Evolutionary conservation across 495 filamentous ascomycete genomes (phyloP), one percentile per base, ranked within the genome.

Genomic region (Xylaria venustula): DNA sequence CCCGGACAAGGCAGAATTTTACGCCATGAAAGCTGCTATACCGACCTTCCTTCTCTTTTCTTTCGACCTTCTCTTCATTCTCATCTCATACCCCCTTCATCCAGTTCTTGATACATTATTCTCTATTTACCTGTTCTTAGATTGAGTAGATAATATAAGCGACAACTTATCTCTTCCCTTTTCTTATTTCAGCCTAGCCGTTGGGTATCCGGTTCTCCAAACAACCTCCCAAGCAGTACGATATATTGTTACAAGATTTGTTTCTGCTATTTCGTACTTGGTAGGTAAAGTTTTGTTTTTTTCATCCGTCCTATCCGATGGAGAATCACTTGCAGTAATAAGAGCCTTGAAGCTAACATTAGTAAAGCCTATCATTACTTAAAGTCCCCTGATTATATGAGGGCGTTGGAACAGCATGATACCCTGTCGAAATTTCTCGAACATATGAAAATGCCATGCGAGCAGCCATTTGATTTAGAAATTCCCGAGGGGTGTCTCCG

Each of bases 41-140:
- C n/a, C n/a, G 5, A 11, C 30, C 11, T 32, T 22, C 65, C 6
- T n/a, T n/a, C n/a, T n/a, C n/a, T n/a, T n/a, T n/a, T n/a, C n/a
- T n/a, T n/a, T n/a, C n/a, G n/a, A n/a, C n/a, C 32, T 36, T 12
- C 25, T 69, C 65, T 12, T 30, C 25, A 19, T 28, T 36, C 23
- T 69, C 66, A 26, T 64, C 54, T 50, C 71, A 62, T 26, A 67
- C 48, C 40, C 40, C 32, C 40, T 42, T 42, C 15, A 42, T 42
- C 15, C 40, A 42, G 40, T 42, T 42, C 40, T 42, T 42, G n/a
- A 42, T 42, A 42, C 15, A 42, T 17, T 42, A n/a, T 42, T 42
- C 40, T 42, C 15, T 5, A 42, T 42, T 42, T 42, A 14, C 40
- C 40, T 42, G 40, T 42, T 42, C 40, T 42, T 17, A 42, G 6